Evolutionary conservation across 129 eudicot species (phyloP), one percentile per base, ranked within the genome.

Genomic region (Sambucus nigra): DNA sequence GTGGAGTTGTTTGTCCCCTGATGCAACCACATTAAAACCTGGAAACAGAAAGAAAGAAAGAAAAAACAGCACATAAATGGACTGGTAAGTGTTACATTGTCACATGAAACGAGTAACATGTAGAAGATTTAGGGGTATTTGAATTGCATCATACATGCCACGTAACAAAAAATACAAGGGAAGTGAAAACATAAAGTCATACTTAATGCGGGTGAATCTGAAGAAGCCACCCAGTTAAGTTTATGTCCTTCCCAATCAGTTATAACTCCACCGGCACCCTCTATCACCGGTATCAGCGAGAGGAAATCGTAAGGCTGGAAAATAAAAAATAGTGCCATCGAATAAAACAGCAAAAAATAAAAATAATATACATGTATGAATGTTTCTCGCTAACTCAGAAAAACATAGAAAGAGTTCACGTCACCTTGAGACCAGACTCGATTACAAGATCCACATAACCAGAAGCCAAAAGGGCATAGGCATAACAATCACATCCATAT

Each of bases 401-500:
- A 35, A 35, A 35, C 45, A 28, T 3, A 39, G 35, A 18, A 50
- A 25, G 22, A 28, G 27, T 26, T 40, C 26, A 53, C 22, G 69
- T 74, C 35, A 82, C 99, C 94, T 91, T 91, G 27, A 91, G 89
- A 71, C 99, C 99, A 44, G 99, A 91, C 58, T 91, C 99, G 41
- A 91, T 69, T 54, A 91, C 98, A 53, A 91, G 91, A 63, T 91
- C 99, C 64, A 86, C 99, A 33, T 65, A 82, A 51, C 99, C 99
- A 57, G 99, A 76, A 42, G 99, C 95, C 75, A 91, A 64, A 49
- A 91, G 91, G 11, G 99, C 95, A 48, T 91, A 91, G 2, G 99
- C 99, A 65, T 91, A 86, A 65, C 99, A 91, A 60, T 91, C 99
- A 18, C 99, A 91, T 66, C 99, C 99, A 64, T 86, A 91, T 21